Evolutionary conservation across 495 filamentous ascomycete genomes (phyloP).

Genomic region (Podospora sp.): DNA sequence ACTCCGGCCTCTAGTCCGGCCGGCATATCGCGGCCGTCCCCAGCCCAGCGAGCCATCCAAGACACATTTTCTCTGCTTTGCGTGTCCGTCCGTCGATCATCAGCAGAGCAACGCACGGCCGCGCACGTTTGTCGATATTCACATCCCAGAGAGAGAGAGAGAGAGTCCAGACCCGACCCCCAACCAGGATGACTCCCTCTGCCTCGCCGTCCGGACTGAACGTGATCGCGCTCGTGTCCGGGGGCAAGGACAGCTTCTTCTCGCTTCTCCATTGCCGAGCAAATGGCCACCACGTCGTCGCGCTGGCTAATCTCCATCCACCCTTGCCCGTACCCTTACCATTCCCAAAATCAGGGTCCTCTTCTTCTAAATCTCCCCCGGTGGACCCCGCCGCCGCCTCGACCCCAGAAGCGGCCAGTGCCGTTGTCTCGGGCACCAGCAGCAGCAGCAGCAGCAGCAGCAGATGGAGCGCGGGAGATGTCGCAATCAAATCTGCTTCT

Average conservation of each 20-base stretch:
- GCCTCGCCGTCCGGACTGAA: slow-evolving; percentile 50
- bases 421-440: slow-evolving; percentile 15
- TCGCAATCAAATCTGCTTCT: not conserved
- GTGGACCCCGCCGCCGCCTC: not conserved
- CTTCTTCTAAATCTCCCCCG: not conserved
- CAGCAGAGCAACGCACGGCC: no score
- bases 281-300: slow-evolving; percentile 84
- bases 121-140: no score
- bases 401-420: slow-evolving; percentile 20
- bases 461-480: slow-evolving; percentile 12
- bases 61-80: not conserved
- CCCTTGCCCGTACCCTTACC: slow-evolving; percentile 18
- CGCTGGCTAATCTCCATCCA: slow-evolving; percentile 86
- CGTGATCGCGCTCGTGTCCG: slow-evolving; percentile 91
- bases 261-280: slow-evolving; percentile 85
- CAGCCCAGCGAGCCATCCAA: not conserved
- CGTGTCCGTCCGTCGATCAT: not conserved
- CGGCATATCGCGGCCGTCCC: not conserved
- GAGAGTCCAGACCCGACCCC: no score
- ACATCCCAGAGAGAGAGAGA: no score
- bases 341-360: not conserved
- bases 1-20: no score
- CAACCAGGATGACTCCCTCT: not conserved
- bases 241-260: slow-evolving; percentile 96
- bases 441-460: no score